Evolutionary conservation across 257 asterid species (phyloP), one percentile per base, ranked within the genome.

Genomic region (Knoxia roxburghii): DNA sequence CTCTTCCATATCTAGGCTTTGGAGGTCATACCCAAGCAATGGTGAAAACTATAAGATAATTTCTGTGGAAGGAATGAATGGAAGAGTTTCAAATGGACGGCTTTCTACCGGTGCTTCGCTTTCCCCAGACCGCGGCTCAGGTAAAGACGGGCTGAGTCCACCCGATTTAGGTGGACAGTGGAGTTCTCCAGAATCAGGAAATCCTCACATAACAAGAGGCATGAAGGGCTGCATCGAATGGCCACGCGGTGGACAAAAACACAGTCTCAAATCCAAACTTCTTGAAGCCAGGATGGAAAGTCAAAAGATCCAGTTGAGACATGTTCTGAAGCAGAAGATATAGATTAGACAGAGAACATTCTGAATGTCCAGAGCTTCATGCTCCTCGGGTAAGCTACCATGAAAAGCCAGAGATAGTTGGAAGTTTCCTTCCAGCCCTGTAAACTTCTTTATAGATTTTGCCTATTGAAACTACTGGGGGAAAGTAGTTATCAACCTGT

Each of bases 141-240:
- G 79, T 29, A 79, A 80, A 78, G 86, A 75, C 26, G 83, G 82
- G 26, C 69, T 64, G 45, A 80, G 86, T 43, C 89, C 90, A 30
- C 84, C 77, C 0, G 94, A 86, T 40, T 55, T 82, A 61, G 67
- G 81, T 2, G 92, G 87, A 14, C 84, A 86, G 14, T 85, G 86
- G 90, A 87, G 88, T 83, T 83, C 96, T 0, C 85, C 89, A 0
- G 95, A 86, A 60, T 74, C 83, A 0, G 82, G 78, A 23, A 82
- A 86, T 68, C 90, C 91, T 18, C 93, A 86, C 43, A 61, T 82
- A n/a, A 79, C 71, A 52, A 89, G 87, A 2, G 88, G 88, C 13
- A 87, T 78, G 86, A 91, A 89, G 77, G 98, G 97, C 45, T 87
- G 96, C 84, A 89, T 89, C 0, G 97, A 92, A 39, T 87, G 97